A percentile compares a stretch with the other conserved stretches of the same genome.
Conservation (phyloP, 441 rosid species). For the Manihot esculenta region DNA sequence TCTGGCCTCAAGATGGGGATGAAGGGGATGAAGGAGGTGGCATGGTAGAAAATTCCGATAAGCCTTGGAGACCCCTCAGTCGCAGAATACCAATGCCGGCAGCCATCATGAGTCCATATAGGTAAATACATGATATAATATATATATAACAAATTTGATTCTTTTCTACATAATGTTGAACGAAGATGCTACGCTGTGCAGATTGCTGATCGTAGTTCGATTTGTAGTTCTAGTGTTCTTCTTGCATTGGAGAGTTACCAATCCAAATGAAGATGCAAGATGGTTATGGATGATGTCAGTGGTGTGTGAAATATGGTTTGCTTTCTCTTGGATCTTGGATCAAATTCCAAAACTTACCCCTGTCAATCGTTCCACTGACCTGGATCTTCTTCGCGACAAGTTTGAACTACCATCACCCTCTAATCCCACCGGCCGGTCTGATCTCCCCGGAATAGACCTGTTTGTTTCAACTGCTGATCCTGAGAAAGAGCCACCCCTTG, state of each 20-base stretch:
- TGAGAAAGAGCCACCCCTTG: constrained; percentile 88
- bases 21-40: constrained; percentile 55
- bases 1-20: constrained; percentile 72
- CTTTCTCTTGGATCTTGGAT: constrained; percentile 90
- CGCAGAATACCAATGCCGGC: constrained; percentile 54
- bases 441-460: constrained; percentile 80
- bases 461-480: constrained; percentile 94
- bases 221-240: constrained; percentile 63
- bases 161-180: background rate
- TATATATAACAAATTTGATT: no score
- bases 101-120: constrained; percentile 78
- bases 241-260: constrained; percentile 65
- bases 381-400: constrained; percentile 72
- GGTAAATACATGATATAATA: constrained; percentile 23
- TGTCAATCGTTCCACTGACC: constrained; percentile 76
- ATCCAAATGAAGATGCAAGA: constrained; percentile 76
- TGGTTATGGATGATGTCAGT: constrained; percentile 91
- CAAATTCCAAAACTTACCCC: constrained; percentile 80
- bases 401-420: constrained; percentile 83
- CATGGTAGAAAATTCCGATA: constrained; percentile 60
- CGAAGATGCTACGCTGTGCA: constrained; percentile 1
- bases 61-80: constrained; percentile 90
- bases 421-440: constrained; percentile 83
- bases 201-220: constrained; percentile 55
- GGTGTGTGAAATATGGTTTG: constrained; percentile 82